A percentile compares a stretch with the other conserved stretches of the same genome.
Evolutionary conservation across 1,284 basidiomycete species (phyloP).

Genomic region (Ceratobasidium sp.): DNA sequence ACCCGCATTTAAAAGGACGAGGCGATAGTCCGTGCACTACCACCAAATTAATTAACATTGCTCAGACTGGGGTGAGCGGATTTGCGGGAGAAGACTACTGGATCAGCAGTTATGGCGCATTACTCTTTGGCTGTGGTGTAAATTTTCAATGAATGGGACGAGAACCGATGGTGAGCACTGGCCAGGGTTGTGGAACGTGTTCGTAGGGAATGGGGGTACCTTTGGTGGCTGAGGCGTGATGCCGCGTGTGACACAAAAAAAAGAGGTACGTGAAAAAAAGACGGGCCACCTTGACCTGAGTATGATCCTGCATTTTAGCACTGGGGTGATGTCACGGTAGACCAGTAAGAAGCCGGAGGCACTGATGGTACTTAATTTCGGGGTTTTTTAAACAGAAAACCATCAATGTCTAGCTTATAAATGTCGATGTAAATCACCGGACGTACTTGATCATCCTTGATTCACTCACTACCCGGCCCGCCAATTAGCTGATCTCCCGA

Average conservation of each 20-base stretch:
- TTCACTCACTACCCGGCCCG: no score
- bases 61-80: conserved; percentile 3
- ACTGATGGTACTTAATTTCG: conserved; percentile 10
- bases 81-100: not conserved
- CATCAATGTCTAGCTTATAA: conserved; percentile 2
- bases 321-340: conserved; percentile 1
- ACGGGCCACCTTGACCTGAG: not conserved
- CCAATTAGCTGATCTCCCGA: not conserved
- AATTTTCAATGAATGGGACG: not conserved
- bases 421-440: conserved; percentile 19
- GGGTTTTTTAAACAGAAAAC: conserved; percentile 2
- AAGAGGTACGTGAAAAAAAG: not conserved
- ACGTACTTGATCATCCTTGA: conserved; percentile 1
- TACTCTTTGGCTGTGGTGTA: not conserved
- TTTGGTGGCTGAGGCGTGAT: conserved; percentile 11
- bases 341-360: conserved; percentile 7
- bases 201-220: not conserved
- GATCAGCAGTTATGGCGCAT: not conserved
- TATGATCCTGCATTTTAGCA: conserved; percentile 6
- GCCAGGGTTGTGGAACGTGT: conserved; percentile 21
- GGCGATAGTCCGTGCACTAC: conserved; percentile 1
- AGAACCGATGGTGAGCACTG: not conserved
- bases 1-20: not conserved
- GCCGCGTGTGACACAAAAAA: not conserved
- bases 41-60: not conserved